Conservation (phyloP, 208 protist genomes). For the Borovskyia barvae region DNA sequence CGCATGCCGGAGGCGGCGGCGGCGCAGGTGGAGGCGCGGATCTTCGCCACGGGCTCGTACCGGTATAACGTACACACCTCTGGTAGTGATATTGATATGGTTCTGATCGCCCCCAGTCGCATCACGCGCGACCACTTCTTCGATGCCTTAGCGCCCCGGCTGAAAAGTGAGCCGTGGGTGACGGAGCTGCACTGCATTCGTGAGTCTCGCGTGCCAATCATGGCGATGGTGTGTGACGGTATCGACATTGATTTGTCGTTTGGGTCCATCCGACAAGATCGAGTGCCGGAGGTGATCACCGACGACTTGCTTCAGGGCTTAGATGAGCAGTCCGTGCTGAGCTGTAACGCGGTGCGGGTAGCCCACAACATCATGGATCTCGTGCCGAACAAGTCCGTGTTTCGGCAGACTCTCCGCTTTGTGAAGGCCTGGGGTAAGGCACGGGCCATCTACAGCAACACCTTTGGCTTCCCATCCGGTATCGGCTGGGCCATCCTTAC, state of each 20-base stretch:
- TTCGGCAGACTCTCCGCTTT: constrained; percentile 93
- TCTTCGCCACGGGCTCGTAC: constrained; percentile 98
- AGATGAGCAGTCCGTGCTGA: constrained; percentile 93
- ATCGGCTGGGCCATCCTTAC: constrained; percentile 96
- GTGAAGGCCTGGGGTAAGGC: constrained; percentile 97
- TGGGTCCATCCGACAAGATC: constrained; percentile 85
- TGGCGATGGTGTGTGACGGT: constrained; percentile 95
- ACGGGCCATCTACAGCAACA: constrained; percentile 96
- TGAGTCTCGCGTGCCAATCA: constrained; percentile 96
- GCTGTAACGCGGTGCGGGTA: constrained; percentile 96
- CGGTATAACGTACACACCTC: constrained; percentile 97
- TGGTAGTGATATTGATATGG: constrained; percentile 98
- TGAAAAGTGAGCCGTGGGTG: constrained; percentile 79
- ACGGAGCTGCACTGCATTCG: constrained; percentile 87
- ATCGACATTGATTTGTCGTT: constrained; percentile 97
- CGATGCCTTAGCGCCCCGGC: constrained; percentile 72
- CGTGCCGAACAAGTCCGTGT: constrained; percentile 94
- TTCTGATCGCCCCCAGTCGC: constrained; percentile 91
- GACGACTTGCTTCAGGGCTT: constrained; percentile 90
- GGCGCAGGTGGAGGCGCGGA: constrained; percentile 85
- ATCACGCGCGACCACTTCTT: constrained; percentile 96
- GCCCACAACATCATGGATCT: constrained; percentile 96
- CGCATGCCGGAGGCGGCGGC: constrained; percentile 87
- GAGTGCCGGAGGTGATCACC: constrained; percentile 94
- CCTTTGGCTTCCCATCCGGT: constrained; percentile 96